Evolutionary conservation across 805 yeast genomes (phyloP), one percentile per base, ranked within the genome.

Genomic region (Sugiyamaella qingdaonensis): DNA sequence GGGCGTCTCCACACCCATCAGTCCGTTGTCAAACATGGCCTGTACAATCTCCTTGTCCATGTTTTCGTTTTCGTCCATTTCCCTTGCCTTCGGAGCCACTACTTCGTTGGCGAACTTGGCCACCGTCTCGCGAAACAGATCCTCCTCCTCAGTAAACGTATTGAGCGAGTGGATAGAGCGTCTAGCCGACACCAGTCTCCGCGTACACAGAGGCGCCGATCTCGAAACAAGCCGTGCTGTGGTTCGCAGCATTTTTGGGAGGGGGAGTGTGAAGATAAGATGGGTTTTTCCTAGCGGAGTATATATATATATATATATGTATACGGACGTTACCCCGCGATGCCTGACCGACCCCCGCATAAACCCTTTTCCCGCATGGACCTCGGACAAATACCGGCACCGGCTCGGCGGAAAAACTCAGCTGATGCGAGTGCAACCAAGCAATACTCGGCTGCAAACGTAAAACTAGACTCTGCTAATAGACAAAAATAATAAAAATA

Each of bases 1-100:
- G 18, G 77, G 75, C n/a, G 76, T 73, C 59, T 73, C 77, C 39
- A 73, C 67, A n/a, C 71, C 77, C 77, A 73, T 73, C 11, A 73
- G 64, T 2, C 77, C 77, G 46, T 66, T 65, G 27, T 72, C 76
- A 44, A 69, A 69, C 62, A 69, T 59, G 21, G 61, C 68, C 49
- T 57, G 51, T 39, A 70, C 60, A 35, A 69, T 51, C n/a, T 49
- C 56, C 24, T 59, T 54, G 48, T 67, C 72, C 68, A 70, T 69
- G 33, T 53, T 44, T 55, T 69, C 73, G n/a, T 57, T 61, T 54
- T 67, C 73, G 54, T 69, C 73, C 72, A 73, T 73, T 45, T 68
- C 72, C 10, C 73, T 62, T 24, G 61, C 73, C 45, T 57, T 58
- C 13, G 77, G 77, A 16, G 62, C 70, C 2, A 73, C 71, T 13